Evolutionary conservation across 345 rosid genomes (phyloP), one percentile per base, ranked within the genome.

Genomic region (Turritis glabra): DNA sequence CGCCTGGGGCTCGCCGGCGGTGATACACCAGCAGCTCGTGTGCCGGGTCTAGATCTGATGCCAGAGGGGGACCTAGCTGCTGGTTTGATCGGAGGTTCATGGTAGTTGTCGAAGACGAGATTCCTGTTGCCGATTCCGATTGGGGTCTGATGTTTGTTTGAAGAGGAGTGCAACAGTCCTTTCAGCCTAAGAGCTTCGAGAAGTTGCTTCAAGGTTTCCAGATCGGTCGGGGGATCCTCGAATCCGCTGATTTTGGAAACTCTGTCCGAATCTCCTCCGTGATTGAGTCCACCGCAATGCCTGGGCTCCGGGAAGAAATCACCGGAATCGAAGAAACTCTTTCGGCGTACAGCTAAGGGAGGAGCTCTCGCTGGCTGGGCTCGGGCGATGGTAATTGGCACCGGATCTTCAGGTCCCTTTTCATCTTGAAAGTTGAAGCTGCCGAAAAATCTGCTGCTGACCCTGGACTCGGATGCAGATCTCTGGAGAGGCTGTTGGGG

Each of bases 381-480:
- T 75, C 85, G 80, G 32, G 44, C 44, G 8, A 67, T 87, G 62
- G 85, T 75, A 40, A 55, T 21, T 63, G 52, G 62, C 50, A 70
- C 76, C 4, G 79, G 74, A 76, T 73, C 83, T 40, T 54, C 76
- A 35, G 38, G 78, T 70, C 50, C 62, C 19, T 26, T 38, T 4
- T 71, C 74, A 30, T 73, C 85, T 56, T 79, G 83, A 35, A 85
- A 82, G 85, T 77, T 81, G 76, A 72, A 69, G 61, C 73, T 80
- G 56, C 85, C 97, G 1, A 84, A 77, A 73, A 89, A 88, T 3
- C 86, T 77, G 73, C 83, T 85, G 73, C 72, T 69, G 70, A 84
- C 88, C 61, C 97, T 83, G 2, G 99, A 92, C 80, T 95, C 99
- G 8, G 99, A 95, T 6, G 96, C 96, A 44, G 92, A 95, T 90